These are phyloP conservation scores for Chytriomyces sp. DNA, from an alignment of 192 early-diverging fungal genomes.

Conservation along the genomic window DNA sequence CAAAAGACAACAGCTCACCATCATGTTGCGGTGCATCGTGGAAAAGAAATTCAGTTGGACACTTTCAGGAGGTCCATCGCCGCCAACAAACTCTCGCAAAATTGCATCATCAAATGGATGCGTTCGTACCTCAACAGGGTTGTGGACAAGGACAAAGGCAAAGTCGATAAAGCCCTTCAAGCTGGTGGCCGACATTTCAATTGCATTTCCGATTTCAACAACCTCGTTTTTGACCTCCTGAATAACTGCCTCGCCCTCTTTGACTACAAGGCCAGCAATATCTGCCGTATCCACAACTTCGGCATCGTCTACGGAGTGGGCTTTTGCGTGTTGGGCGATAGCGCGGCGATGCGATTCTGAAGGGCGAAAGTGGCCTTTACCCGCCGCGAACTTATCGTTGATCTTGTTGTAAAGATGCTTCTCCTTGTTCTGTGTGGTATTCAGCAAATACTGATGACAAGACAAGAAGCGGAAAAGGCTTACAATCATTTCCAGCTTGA, in stretches of 20 bases:
- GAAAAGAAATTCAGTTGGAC: conserved; percentile 39
- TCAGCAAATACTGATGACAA: background rate
- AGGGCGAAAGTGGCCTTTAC: background rate
- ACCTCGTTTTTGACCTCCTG: conserved; percentile 8
- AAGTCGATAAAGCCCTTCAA: background rate
- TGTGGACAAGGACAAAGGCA: conserved; percentile 19
- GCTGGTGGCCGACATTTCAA: background rate
- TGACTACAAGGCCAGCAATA: background rate
- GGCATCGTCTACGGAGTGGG: conserved; percentile 8
- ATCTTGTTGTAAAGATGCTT: background rate
- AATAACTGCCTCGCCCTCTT: background rate
- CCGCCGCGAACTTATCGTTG: background rate
- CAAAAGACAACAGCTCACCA: conserved; percentile 16
- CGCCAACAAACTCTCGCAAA: conserved; percentile 17
- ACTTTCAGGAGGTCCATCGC: background rate
- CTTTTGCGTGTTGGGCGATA: background rate
- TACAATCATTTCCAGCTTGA: conserved; percentile 29
- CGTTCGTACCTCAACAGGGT: background rate
- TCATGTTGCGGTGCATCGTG: conserved; percentile 33
- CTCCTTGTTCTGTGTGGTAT: background rate
- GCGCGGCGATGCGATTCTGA: conserved; percentile 11
- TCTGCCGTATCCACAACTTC: conserved; percentile 2
- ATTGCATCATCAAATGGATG: conserved; percentile 14
- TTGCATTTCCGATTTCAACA: conserved; percentile 1
- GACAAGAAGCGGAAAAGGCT: background rate